These are phyloP conservation scores for Colletotrichum magnum DNA, from an alignment of 2,329 filamentous ascomycete genomes.

Conservation along the genomic window DNA sequence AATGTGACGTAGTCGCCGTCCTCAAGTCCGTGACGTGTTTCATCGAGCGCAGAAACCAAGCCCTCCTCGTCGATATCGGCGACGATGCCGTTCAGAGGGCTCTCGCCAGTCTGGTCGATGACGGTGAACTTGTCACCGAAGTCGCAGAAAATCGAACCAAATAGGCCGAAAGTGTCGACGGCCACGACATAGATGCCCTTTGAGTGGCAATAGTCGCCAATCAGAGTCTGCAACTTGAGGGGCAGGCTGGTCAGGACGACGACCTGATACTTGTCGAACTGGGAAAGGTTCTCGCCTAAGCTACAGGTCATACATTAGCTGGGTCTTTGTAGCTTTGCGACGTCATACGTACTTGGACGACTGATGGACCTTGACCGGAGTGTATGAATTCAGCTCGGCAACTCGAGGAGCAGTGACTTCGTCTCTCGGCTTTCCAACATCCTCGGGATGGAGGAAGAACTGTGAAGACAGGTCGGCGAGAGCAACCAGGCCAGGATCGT, in stretches of 20 bases:
- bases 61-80: conserved; percentile 92
- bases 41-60: conserved; percentile 91
- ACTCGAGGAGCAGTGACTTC: conserved; percentile 89
- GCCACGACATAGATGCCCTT: conserved; percentile 94
- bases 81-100: conserved; percentile 87
- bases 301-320: conserved; percentile 55
- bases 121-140: conserved; percentile 96
- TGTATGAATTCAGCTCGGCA: conserved; percentile 96
- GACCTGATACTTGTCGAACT: conserved; percentile 92
- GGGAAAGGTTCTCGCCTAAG: conserved; percentile 81
- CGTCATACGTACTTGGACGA: conserved; percentile 62
- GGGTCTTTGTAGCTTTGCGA: background rate
- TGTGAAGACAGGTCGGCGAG: conserved; percentile 95
- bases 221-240: conserved; percentile 83
- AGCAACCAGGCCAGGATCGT: conserved; percentile 87
- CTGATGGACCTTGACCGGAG: conserved; percentile 85
- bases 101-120: conserved; percentile 91
- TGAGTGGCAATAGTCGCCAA: conserved; percentile 93
- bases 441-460: conserved; percentile 91
- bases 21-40: conserved; percentile 93
- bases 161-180: conserved; percentile 92
- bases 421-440: conserved; percentile 93
- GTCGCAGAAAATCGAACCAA: conserved; percentile 96
- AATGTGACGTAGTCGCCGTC: conserved; percentile 98
- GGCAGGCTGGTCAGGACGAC: conserved; percentile 91